Evolutionary conservation across 768 basidiomycete species (phyloP), one percentile per base, ranked within the genome.

Genomic region (Mycena sanguinolenta): DNA sequence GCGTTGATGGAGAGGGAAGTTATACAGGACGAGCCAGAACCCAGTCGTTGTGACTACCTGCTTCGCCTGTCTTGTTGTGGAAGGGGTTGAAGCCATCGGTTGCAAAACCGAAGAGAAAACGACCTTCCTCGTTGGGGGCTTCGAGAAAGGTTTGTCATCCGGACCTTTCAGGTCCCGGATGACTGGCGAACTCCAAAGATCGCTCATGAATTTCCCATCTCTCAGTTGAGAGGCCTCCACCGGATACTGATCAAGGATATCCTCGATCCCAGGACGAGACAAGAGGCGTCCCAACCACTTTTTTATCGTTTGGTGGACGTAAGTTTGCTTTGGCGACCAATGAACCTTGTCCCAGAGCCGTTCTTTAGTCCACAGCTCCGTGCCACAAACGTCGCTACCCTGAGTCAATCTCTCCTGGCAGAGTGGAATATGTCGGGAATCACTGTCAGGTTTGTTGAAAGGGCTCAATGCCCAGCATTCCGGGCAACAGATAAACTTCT

Each of bases 21-120:
- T 68, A 4, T 28, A n/a, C 3, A 68, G 50, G 7, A 54, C 76
- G 4, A 77, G 53, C 72, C 79, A 30, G 17, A 79, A 76, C 0
- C 77, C 77, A 0, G 74, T 77, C 1, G 74, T 74, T 2, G 76
- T 73, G 4, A 70, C 74, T 16, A 49, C 57, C 58, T 78, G 76
- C 23, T 77, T 76, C 0, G 79, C 76, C 6, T n/a, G 72, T 75
- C 61, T 79, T 77, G 34, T 69, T 77, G 39, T 70, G 39, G 30
- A 75, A 78, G 1, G 79, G 77, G 42, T 78, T 76, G 74, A 80
- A 80, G 28, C 78, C 67, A 58, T 80, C 78, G 1, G 75, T 64
- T 8, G 77, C 63, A 10, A 78, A 61, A 64, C 76, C 69, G 39
- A 79, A 78, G 0, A 79, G 69, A 8, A 77, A 65, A 7, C 76